A percentile compares a stretch with the other conserved stretches of the same genome.
Conservation (phyloP, 208 protist species). For the Porcisia hertigi region DNA sequence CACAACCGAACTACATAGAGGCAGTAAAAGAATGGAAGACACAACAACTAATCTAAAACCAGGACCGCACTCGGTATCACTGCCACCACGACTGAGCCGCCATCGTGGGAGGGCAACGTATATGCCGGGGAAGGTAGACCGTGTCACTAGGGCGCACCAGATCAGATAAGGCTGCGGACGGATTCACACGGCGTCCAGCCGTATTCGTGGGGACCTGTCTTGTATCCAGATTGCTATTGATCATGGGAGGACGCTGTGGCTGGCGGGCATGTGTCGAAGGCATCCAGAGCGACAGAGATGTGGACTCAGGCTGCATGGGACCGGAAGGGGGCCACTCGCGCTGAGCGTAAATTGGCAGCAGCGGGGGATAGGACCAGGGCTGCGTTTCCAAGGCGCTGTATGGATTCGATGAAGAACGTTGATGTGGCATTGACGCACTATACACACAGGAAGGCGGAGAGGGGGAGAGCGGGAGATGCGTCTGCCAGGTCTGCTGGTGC, state of each 20-base stretch:
- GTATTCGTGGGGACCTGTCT: background rate
- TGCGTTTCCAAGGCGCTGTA: background rate
- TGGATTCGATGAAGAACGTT: background rate
- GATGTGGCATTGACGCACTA: background rate
- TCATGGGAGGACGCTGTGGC: background rate
- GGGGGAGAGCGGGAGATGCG: background rate
- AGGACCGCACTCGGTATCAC: background rate
- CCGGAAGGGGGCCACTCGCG: background rate
- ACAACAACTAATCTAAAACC: too few relatives aligned
- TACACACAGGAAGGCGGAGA: background rate
- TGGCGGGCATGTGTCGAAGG: background rate
- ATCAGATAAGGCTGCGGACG: background rate
- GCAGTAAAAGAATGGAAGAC: background rate
- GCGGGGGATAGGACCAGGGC: background rate
- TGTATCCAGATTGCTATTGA: background rate
- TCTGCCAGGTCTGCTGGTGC: background rate
- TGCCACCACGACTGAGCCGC: conserved; percentile 29
- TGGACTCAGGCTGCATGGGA: background rate
- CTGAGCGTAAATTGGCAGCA: background rate
- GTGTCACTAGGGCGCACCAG: background rate
- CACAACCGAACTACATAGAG: background rate
- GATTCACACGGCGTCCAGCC: background rate
- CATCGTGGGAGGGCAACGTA: conserved; percentile 18
- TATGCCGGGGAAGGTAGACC: conserved; percentile 3
- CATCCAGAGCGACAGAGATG: background rate